phyloP scores from a whole-genome alignment of 495 filamentous ascomycete genomes.

The Neurospora sp. region DNA sequence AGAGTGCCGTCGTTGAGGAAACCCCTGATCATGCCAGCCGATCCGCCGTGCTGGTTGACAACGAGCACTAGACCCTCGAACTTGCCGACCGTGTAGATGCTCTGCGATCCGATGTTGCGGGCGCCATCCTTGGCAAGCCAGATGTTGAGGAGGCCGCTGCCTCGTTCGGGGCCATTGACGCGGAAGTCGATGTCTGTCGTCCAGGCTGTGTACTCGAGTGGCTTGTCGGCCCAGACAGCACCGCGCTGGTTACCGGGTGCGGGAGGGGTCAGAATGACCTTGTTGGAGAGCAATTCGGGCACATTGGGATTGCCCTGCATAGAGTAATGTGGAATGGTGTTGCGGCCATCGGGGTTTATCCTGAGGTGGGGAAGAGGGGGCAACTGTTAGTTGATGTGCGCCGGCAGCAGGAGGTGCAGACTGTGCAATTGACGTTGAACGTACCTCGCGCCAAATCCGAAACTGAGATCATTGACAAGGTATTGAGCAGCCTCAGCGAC shows the following conservation, averaged over 20 bases:
- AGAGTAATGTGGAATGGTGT: conserved; percentile 43
- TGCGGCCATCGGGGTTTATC: conserved; percentile 31
- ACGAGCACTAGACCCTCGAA: conserved; percentile 86
- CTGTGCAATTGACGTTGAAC: conserved; percentile 5
- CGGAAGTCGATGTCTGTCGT: conserved; percentile 77
- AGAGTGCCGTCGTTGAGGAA: conserved; percentile 88
- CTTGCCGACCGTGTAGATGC: conserved; percentile 68
- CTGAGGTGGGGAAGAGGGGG: conserved; percentile 12
- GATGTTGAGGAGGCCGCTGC: conserved; percentile 80
- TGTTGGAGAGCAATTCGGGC: conserved; percentile 77
- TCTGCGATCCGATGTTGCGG: conserved; percentile 52
- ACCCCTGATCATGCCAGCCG: conserved; percentile 70
- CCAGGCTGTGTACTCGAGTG: conserved; percentile 57
- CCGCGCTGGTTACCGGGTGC: conserved; percentile 78
- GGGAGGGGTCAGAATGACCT: conserved; percentile 82
- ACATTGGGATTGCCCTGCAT: conserved; percentile 59
- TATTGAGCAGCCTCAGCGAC: conserved; percentile 47
- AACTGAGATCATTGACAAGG: conserved; percentile 57
- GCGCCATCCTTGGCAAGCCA: conserved; percentile 78
- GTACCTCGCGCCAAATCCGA: conserved; percentile 62
- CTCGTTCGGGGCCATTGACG: conserved; percentile 74
- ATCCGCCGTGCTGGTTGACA: conserved; percentile 78
- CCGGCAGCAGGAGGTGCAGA: neutral
- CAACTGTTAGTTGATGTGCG: neutral
- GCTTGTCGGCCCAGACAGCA: conserved; percentile 67